These are phyloP conservation scores for Dothistroma pini DNA, from an alignment of 2,329 filamentous ascomycete genomes.

Conservation along the genomic window DNA sequence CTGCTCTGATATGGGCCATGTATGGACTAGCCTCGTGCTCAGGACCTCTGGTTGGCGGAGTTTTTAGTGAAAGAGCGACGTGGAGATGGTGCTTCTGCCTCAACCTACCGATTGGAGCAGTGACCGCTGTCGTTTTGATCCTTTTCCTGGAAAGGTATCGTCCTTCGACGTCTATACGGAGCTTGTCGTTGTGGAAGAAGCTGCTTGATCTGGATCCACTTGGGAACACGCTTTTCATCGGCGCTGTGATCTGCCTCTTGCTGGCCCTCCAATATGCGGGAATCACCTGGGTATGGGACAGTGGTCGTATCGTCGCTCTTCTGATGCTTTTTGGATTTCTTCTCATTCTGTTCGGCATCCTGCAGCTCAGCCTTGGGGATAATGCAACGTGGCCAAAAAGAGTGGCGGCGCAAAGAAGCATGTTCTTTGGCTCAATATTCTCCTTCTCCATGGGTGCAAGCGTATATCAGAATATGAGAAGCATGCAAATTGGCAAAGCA, in stretches of 20 bases:
- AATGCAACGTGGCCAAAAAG: constrained; percentile 46
- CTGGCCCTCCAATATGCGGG: constrained; percentile 48
- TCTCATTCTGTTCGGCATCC: not conserved
- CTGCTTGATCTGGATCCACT: constrained; percentile 39
- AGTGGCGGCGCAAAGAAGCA: not conserved
- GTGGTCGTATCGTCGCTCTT: constrained; percentile 39
- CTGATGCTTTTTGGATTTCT: constrained; percentile 30
- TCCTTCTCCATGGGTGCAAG: not conserved
- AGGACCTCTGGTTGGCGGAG: constrained; percentile 52
- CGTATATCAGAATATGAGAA: not conserved
- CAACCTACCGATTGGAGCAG: constrained; percentile 45
- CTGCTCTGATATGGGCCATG: constrained; percentile 36
- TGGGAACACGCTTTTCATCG: constrained; percentile 37
- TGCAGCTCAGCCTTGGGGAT: constrained; percentile 29
- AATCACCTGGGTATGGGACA: constrained; percentile 32
- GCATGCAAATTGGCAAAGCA: not conserved
- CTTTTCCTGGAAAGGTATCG: constrained; percentile 30
- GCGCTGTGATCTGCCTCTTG: constrained; percentile 41
- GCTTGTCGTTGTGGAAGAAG: not conserved
- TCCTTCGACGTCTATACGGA: not conserved
- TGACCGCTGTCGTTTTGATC: constrained; percentile 39
- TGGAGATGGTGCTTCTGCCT: constrained; percentile 47
- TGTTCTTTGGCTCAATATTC: not conserved
- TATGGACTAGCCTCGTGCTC: constrained; percentile 44
- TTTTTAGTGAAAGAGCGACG: constrained; percentile 42